Evolutionary conservation across 1,284 basidiomycete species (phyloP).

Genomic region (Moesziomyces sp.): DNA sequence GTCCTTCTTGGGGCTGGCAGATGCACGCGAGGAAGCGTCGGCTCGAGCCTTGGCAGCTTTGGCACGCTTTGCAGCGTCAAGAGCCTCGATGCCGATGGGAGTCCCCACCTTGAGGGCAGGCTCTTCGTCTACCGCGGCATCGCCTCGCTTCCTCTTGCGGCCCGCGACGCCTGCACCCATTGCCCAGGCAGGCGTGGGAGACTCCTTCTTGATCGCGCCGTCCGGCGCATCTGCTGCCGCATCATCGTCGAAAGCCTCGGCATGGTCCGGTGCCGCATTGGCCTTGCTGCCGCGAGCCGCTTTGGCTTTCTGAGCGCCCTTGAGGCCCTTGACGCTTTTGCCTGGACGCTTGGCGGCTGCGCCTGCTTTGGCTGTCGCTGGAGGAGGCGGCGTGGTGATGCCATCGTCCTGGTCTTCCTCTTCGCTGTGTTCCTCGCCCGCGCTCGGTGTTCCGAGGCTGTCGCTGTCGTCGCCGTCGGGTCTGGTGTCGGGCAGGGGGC

Average conservation of each 20-base stretch:
- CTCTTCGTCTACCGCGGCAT: constrained; percentile 44
- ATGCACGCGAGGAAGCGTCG: constrained; percentile 19
- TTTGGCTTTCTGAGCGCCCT: constrained; percentile 37
- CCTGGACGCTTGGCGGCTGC: constrained; percentile 70
- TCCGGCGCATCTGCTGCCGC: constrained; percentile 69
- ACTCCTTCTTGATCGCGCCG: constrained; percentile 75
- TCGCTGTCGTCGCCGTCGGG: constrained; percentile 38
- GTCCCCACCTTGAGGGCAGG: constrained; percentile 59
- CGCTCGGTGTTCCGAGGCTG: constrained; percentile 45
- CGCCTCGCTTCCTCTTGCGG: constrained; percentile 61
- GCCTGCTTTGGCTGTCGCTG: constrained; percentile 2
- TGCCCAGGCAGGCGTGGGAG: constrained; percentile 69
- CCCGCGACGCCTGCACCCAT: constrained; percentile 51
- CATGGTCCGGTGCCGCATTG: constrained; percentile 58
- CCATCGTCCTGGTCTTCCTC: constrained; percentile 24
- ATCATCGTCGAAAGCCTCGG: constrained; percentile 64
- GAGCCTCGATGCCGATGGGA: constrained; percentile 63
- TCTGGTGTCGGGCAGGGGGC: constrained; percentile 23
- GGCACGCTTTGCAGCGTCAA: constrained; percentile 52
- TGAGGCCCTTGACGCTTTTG: constrained; percentile 48
- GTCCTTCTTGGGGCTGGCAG: constrained; percentile 34
- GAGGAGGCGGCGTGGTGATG: constrained; percentile 23
- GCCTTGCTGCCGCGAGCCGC: constrained; percentile 17
- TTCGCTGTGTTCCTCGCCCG: constrained; percentile 28
- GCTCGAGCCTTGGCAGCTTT: constrained; percentile 52